These are phyloP conservation scores for Sugiyamaella valdiviana DNA, from an alignment of 805 yeast genomes.

Conservation along the genomic window DNA sequence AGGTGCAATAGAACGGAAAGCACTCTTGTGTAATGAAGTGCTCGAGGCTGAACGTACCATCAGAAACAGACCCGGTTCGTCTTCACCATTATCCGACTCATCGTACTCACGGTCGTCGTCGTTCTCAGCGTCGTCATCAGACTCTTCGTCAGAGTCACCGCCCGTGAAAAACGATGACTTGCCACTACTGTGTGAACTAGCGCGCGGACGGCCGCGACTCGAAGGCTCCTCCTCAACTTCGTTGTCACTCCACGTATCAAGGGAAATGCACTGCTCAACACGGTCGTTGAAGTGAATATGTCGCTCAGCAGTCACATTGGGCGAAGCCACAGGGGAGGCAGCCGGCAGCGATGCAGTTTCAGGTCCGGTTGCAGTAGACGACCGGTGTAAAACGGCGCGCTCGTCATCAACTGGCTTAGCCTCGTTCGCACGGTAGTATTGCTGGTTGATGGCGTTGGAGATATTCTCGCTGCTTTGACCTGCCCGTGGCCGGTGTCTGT, in stretches of 20 bases:
- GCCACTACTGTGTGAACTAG: neutral
- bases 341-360: conserved; percentile 5
- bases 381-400: conserved; percentile 1
- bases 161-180: neutral
- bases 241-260: conserved; percentile 34
- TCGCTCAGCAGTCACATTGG: conserved; percentile 36
- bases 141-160: conserved; percentile 14
- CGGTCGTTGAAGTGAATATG: conserved; percentile 90
- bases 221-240: conserved; percentile 12
- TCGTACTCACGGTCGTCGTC: conserved; percentile 28
- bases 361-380: conserved; percentile 3
- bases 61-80: conserved; percentile 64
- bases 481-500: conserved; percentile 30
- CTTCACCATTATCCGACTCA: conserved; percentile 44
- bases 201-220: neutral
- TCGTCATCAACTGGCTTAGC: neutral
- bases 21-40: conserved; percentile 25
- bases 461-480: conserved; percentile 27
- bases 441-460: conserved; percentile 29
- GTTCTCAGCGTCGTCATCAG: conserved; percentile 24
- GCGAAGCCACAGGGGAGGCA: conserved; percentile 4
- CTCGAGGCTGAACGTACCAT: conserved; percentile 40
- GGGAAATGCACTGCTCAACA: conserved; percentile 89
- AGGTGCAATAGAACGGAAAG: conserved; percentile 58
- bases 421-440: conserved; percentile 18